Percentiles rank a stretch among this genome's conserved stretches.
These are phyloP conservation scores for Phytophthora podocarpi DNA, from an alignment of 352 stramenopile genomes.

Conservation along the genomic window DNA sequence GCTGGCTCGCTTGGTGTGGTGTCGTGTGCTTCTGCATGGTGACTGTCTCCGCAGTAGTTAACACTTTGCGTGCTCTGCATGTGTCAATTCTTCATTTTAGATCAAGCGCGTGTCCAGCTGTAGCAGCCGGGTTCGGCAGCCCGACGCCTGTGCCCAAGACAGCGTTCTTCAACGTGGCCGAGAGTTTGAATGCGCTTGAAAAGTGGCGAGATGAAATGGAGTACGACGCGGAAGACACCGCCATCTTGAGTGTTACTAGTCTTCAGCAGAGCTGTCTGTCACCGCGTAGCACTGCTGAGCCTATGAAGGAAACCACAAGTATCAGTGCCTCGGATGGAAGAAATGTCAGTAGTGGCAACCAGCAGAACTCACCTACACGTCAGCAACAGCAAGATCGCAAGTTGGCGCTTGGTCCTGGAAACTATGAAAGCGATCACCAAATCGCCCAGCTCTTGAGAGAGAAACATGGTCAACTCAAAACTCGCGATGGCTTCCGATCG, in stretches of 20 bases:
- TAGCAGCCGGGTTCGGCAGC: constrained; percentile 8
- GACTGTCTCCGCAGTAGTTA: not conserved
- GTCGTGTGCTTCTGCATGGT: not conserved
- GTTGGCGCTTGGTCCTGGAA: constrained; percentile 40
- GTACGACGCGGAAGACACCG: constrained; percentile 34
- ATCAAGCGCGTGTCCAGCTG: constrained; percentile 8
- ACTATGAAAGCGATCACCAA: constrained; percentile 47
- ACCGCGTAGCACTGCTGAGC: not conserved
- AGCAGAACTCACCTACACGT: constrained; percentile 23
- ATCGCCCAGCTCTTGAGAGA: constrained; percentile 58
- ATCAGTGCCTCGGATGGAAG: not conserved
- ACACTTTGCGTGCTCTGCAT: not conserved
- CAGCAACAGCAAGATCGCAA: constrained; percentile 6
- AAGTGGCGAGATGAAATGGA: constrained; percentile 78
- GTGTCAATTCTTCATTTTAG: constrained; percentile 12
- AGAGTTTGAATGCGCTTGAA: constrained; percentile 76
- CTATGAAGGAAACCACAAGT: not conserved
- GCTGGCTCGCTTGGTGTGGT: constrained; percentile 7
- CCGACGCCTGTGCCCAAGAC: constrained; percentile 27
- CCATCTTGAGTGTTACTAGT: constrained; percentile 21
- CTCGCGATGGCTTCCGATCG: constrained; percentile 67
- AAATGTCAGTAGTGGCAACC: constrained; percentile 5
- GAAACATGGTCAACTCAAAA: constrained; percentile 71
- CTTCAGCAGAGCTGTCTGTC: constrained; percentile 40
- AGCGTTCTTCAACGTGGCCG: constrained; percentile 73